Percentiles rank a stretch among this genome's conserved stretches.
These are phyloP conservation scores for Beauveria brongniartii DNA, from an alignment of 2,329 filamentous ascomycete genomes.

Conservation along the genomic window DNA sequence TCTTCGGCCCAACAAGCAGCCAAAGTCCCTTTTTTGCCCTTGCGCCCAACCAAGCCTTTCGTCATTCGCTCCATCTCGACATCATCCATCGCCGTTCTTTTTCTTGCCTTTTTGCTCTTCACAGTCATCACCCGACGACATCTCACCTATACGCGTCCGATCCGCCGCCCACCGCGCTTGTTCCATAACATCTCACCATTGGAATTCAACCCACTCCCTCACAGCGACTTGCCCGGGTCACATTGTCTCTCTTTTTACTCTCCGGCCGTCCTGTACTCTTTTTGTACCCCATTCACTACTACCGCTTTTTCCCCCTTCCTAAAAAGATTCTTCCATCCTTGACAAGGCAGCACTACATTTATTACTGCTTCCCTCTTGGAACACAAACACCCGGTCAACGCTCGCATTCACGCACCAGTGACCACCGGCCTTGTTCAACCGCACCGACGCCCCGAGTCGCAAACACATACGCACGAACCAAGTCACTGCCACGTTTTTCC, in stretches of 20 bases:
- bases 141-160: not conserved
- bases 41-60: too few species aligned
- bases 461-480: conserved; percentile 6
- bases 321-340: not conserved
- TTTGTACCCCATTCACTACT: too few species aligned
- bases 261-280: not conserved
- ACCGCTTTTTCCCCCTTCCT: too few species aligned
- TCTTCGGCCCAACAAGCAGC: not conserved
- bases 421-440: not conserved
- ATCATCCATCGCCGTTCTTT: not conserved
- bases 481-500: not conserved
- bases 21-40: too few species aligned
- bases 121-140: not conserved
- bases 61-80: not conserved
- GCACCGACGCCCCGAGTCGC: not conserved
- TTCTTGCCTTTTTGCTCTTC: not conserved
- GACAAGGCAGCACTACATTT: not conserved
- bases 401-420: too few species aligned
- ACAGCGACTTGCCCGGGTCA: not conserved
- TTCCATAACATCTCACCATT: conserved; percentile 8
- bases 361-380: too few species aligned
- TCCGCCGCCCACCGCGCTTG: not conserved
- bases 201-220: conserved; percentile 2
- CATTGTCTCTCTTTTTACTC: not conserved
- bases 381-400: not conserved